A percentile compares a stretch with the other conserved stretches of the same genome.
Evolutionary conservation across 2,329 filamentous ascomycete species (phyloP).

Genomic region (Cercospora zeina): DNA sequence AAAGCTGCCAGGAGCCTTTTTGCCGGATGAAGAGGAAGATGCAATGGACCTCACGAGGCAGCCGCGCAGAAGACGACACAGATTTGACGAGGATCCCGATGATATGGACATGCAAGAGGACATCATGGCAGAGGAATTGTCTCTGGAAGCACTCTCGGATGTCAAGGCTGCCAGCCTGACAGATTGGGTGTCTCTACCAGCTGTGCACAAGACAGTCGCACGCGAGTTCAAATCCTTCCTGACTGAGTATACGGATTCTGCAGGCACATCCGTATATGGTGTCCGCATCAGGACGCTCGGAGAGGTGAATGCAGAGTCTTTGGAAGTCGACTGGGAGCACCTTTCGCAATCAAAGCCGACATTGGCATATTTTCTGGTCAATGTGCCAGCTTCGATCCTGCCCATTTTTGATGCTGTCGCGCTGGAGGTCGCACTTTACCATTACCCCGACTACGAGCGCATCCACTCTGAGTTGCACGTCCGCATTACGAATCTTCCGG

Average conservation of each 20-base stretch:
- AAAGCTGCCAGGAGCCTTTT: slow-evolving; percentile 69
- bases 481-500: slow-evolving; percentile 89
- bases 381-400: slow-evolving; percentile 90
- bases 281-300: slow-evolving; percentile 92
- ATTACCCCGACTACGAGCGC: slow-evolving; percentile 96
- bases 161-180: slow-evolving; percentile 91
- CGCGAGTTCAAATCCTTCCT: slow-evolving; percentile 97
- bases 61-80: slow-evolving; percentile 78
- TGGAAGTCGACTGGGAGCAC: slow-evolving; percentile 95
- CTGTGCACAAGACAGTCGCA: slow-evolving; percentile 89
- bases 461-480: slow-evolving; percentile 98
- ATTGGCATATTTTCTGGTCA: slow-evolving; percentile 91
- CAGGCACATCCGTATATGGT: slow-evolving; percentile 89
- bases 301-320: slow-evolving; percentile 91
- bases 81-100: slow-evolving; percentile 92
- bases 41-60: slow-evolving; percentile 83
- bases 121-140: slow-evolving; percentile 93
- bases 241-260: slow-evolving; percentile 90
- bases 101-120: slow-evolving; percentile 86
- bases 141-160: slow-evolving; percentile 85
- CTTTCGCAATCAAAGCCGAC: slow-evolving; percentile 88
- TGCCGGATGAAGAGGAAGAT: slow-evolving; percentile 79
- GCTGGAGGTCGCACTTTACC: slow-evolving; percentile 91
- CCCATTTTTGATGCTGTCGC: slow-evolving; percentile 96
- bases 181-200: slow-evolving; percentile 89